Conservation (phyloP, 805 yeast species). For the Saccharomycopsis sp. region DNA sequence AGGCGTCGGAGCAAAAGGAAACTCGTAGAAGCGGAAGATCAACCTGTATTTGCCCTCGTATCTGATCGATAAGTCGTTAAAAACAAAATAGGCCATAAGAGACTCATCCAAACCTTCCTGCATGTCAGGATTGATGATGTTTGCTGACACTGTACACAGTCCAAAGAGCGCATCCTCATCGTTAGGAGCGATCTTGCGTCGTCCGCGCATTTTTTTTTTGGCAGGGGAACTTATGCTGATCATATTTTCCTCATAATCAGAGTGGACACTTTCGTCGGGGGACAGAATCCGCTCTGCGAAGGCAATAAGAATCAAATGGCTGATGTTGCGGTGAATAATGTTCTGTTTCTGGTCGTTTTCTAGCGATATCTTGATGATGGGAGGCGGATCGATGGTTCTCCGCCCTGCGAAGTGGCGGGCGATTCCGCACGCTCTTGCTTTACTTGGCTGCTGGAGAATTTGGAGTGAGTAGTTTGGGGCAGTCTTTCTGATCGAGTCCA, state of each 20-base stretch:
- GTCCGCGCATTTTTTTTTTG: conserved; percentile 5
- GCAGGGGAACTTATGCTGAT: conserved; percentile 3
- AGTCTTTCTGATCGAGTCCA: not conserved
- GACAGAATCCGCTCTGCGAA: conserved; percentile 16
- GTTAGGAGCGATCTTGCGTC: not conserved
- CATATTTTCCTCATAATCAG: conserved; percentile 17
- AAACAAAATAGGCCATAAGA: conserved; percentile 25
- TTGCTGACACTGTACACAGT: conserved; percentile 23
- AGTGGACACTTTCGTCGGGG: conserved; percentile 22
- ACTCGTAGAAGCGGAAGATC: conserved; percentile 27
- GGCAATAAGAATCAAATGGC: conserved; percentile 10
- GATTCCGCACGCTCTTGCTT: conserved; percentile 31
- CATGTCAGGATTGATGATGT: conserved; percentile 21
- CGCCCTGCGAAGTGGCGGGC: conserved; percentile 28
- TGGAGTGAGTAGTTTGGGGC: conserved; percentile 15
- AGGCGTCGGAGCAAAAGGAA: conserved; percentile 7
- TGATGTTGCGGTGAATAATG: conserved; percentile 26
- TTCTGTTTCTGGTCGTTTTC: conserved; percentile 23
- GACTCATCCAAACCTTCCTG: conserved; percentile 19
- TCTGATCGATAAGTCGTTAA: conserved; percentile 29
- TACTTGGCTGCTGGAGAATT: conserved; percentile 28
- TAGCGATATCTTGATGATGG: conserved; percentile 25
- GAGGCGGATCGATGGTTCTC: conserved; percentile 32
- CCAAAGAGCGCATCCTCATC: conserved; percentile 21
- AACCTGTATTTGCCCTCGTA: conserved; percentile 29